Evolutionary conservation across 208 protist species (phyloP), one percentile per base, ranked within the genome.

Genomic region (Strigomonas galati): DNA sequence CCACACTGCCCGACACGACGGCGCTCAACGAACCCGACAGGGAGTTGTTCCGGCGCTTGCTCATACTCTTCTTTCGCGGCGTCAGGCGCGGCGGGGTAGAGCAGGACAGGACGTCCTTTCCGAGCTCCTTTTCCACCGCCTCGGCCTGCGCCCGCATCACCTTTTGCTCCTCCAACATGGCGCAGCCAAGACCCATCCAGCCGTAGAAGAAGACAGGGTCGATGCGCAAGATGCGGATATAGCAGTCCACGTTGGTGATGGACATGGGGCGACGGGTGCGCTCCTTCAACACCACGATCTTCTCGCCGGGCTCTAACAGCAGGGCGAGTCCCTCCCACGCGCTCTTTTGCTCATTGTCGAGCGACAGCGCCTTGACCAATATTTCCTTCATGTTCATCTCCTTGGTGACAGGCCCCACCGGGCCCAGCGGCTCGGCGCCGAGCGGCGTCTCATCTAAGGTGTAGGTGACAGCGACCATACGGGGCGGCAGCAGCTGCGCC

Each of bases 281-380:
- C 27, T 55, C 40, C 49, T 65, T 69, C 32, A 37, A 26, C 2
- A 75, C 32, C 46, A 65, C 62, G 14, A 67, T 49, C 55, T 61
- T 69, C 54, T 75, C 70, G 17, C 62, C 55, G 19, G 62, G 59
- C 27, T 31, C 35, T 46, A 75, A 49, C 30, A 69, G 51, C 31
- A 75, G 70, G 28, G 70, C 62, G 23, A 75, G 37, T 5, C 62
- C 70, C 46, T 75, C 70, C 62, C 70, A 75, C 43, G 60, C 62
- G 48, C 54, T 67, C 57, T 62, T 64, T 51, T 63, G 46, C 7
- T 71, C 56, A 62, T 71, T 71, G 48, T 75, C 62, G 43, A 66
- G 35, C 52, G 40, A 44, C 12, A 72, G 59, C 2, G 67, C 67
- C 32, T 72, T 51, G 12, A 72, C 40, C 21, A 72, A 52, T 2